Evolutionary conservation across 129 eudicot species (phyloP).

Genomic region (Escallonia herrerae): DNA sequence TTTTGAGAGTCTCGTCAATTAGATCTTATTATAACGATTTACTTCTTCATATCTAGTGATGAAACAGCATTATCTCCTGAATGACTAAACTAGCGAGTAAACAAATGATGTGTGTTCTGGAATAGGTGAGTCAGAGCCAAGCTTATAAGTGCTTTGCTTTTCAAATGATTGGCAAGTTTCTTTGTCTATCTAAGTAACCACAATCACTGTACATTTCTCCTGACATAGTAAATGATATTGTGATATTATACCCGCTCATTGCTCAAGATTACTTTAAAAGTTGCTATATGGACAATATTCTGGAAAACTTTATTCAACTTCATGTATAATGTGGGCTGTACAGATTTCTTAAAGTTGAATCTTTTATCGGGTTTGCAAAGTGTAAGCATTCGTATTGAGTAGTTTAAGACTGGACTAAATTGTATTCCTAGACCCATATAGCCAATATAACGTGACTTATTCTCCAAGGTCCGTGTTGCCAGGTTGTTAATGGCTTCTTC

Average conservation of each 20-base stretch:
- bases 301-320: background rate
- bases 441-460: background rate
- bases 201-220: background rate
- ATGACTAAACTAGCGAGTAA: too few species aligned
- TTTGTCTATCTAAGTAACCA: background rate
- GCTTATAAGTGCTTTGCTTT: background rate
- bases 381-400: too few species aligned
- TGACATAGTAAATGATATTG: too few species aligned
- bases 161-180: background rate
- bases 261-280: too few species aligned
- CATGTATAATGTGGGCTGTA: background rate
- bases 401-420: too few species aligned
- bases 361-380: background rate
- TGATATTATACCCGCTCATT: too few species aligned
- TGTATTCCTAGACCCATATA: background rate
- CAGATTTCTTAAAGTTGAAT: background rate
- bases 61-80: background rate
- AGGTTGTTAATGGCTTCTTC: constrained; percentile 98
- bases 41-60: background rate
- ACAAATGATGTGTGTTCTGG: too few species aligned
- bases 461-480: constrained; percentile 13
- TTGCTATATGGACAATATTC: too few species aligned
- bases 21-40: background rate
- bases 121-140: too few species aligned
- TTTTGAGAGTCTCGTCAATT: background rate